A percentile compares a stretch with the other conserved stretches of the same genome.
Conservation (phyloP, 169 alveolate species). For the Miamiensis avidus region DNA sequence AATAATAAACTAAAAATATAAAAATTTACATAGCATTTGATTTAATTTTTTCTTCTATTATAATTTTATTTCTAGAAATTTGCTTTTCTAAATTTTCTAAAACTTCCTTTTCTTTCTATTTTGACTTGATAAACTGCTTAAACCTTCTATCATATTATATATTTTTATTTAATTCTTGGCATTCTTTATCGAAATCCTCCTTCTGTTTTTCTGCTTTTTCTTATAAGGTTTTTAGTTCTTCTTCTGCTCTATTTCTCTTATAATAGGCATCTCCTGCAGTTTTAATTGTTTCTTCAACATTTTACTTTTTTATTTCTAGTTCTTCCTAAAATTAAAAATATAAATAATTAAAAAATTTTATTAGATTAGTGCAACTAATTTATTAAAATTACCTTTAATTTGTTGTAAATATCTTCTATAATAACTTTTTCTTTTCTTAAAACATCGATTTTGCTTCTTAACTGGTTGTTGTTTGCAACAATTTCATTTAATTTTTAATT, state of each 20-base stretch:
- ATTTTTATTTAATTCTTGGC: conserved; percentile 36
- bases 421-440: conserved; percentile 46
- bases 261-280: conserved; percentile 55
- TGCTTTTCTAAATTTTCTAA: conserved; percentile 40
- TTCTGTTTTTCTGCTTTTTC: conserved; percentile 46
- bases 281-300: conserved; percentile 44
- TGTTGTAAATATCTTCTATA: conserved; percentile 31
- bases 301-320: conserved; percentile 36
- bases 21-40: conserved; percentile 28
- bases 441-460: conserved; percentile 36
- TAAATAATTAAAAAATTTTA: too few relatives aligned
- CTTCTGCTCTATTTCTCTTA: conserved; percentile 52
- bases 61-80: conserved; percentile 38
- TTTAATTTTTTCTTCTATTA: conserved; percentile 32
- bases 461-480: conserved; percentile 35
- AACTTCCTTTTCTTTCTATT: conserved; percentile 47
- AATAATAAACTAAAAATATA: background rate
- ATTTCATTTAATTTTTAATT: conserved; percentile 49
- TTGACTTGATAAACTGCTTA: conserved; percentile 40
- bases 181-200: conserved; percentile 40
- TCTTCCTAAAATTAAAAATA: conserved; percentile 17
- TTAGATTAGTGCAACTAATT: background rate
- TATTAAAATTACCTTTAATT: background rate
- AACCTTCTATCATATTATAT: conserved; percentile 45
- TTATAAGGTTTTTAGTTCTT: conserved; percentile 38